Percentiles rank a stretch among this genome's conserved stretches.
phyloP scores from a whole-genome alignment of 176 grass and related monocot species.

The Aegilops speltoides region DNA sequence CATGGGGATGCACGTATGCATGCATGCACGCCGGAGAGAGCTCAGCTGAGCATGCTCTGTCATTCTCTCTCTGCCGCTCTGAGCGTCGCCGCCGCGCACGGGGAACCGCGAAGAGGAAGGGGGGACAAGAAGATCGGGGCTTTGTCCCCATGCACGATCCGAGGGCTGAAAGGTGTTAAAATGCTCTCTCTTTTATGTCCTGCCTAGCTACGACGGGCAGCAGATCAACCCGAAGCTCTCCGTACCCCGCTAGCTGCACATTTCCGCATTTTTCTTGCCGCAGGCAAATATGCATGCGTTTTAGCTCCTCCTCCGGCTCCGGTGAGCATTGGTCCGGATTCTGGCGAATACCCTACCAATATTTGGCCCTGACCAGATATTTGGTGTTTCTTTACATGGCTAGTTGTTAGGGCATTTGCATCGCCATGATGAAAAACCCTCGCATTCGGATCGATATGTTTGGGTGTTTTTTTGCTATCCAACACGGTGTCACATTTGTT shows the following conservation, averaged over 20 bases:
- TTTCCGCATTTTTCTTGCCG: no score
- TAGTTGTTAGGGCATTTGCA: no score
- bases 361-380: no score
- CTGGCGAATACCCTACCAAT: no score
- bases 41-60: neutral
- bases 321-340: no score
- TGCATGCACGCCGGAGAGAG: neutral
- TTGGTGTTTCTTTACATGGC: no score
- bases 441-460: no score
- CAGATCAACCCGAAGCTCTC: neutral
- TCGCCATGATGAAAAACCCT: no score
- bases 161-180: conserved; percentile 12
- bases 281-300: no score
- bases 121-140: conserved; percentile 64
- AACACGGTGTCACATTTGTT: no score
- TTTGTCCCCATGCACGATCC: conserved; percentile 51
- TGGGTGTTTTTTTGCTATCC: no score
- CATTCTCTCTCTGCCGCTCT: neutral
- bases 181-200: neutral
- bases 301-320: no score
- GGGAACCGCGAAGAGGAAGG: conserved; percentile 41
- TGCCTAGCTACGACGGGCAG: neutral
- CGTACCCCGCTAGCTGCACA: neutral
- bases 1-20: neutral
- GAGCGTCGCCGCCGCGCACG: conserved; percentile 13